Evolutionary conservation across 75 land plant species (phyloP), one percentile per base, ranked within the genome.

Genomic region (Cryptomeria japonica): DNA sequence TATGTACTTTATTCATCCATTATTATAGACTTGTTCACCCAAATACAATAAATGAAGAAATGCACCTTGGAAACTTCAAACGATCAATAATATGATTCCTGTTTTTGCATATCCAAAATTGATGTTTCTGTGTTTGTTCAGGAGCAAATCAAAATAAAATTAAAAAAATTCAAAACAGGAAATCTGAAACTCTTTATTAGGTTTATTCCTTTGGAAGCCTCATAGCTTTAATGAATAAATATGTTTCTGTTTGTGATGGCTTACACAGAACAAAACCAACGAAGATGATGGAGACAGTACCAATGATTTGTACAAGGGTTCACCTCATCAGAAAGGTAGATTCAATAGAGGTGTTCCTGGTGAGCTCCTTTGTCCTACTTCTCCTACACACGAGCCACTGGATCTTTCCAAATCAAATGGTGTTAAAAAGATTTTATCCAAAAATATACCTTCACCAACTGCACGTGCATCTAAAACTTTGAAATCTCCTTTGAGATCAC

Each of bases 271-370:
- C 44, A 44, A 58, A 19, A 58, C 64, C 6, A 58, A 22, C 3
- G 64, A 22, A 58, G 64, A 58, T 58, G 64, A 19, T 18, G 64
- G 64, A 58, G 25, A 58, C 25, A 19, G 64, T 58, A 19, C 25
- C 25, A 34, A 84, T 18, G 84, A 83, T 3, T 47, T 83, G 47
- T 18, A 83, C 44, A 31, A 38, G 80, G 39, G 42, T 5, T 38
- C 80, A 78, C 19, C 38, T 78, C 80, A 38, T 58, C 80, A 38
- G 80, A 78, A 78, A 78, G 36, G 80, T 38, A 78, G 38, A 78
- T 37, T 78, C 42, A 78, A 39, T 41, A 38, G 80, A 38, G 12
- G 41, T 78, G 80, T 25, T 78, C 9, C 80, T 38, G 80, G 80
- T 78, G 80, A 78, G 42, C 38, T 39, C 42, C 39, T 5, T 38